Evolutionary conservation across 306 rosid species (phyloP).

Genomic region (Quillaja saponaria): DNA sequence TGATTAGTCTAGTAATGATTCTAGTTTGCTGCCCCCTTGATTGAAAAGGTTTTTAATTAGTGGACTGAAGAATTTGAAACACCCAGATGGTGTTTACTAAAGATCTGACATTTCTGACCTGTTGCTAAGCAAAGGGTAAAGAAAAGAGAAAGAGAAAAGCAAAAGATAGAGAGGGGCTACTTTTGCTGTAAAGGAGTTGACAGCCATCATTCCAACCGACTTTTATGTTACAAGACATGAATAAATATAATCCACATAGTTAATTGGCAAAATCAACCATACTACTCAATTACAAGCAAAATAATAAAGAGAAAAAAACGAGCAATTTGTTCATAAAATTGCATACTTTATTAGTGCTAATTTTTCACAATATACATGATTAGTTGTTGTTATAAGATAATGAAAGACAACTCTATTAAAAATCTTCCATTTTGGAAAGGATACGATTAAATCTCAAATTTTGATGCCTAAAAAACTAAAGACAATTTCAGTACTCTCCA

Average conservation of each 20-base stretch:
- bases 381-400: too few relatives aligned
- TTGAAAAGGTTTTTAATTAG: constrained; percentile 32
- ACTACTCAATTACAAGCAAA: constrained; percentile 22
- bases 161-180: constrained; percentile 30
- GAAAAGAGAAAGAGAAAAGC: constrained; percentile 20
- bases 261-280: constrained; percentile 17
- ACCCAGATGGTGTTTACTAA: constrained; percentile 49
- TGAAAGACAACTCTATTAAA: too few relatives aligned
- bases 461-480: too few relatives aligned
- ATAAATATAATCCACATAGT: not conserved
- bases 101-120: constrained; percentile 65
- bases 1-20: too few relatives aligned
- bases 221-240: constrained; percentile 16
- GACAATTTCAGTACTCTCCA: too few relatives aligned
- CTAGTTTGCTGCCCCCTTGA: constrained; percentile 23
- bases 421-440: too few relatives aligned
- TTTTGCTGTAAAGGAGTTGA: constrained; percentile 66
- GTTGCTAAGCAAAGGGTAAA: constrained; percentile 48
- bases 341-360: too few relatives aligned
- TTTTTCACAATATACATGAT: too few relatives aligned
- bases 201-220: constrained; percentile 70
- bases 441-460: too few relatives aligned
- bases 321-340: not conserved
- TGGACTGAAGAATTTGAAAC: constrained; percentile 49
- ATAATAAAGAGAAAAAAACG: not conserved